These are phyloP conservation scores for Anthracocystis setariae DNA, from an alignment of 1,284 basidiomycete genomes.

Conservation along the genomic window DNA sequence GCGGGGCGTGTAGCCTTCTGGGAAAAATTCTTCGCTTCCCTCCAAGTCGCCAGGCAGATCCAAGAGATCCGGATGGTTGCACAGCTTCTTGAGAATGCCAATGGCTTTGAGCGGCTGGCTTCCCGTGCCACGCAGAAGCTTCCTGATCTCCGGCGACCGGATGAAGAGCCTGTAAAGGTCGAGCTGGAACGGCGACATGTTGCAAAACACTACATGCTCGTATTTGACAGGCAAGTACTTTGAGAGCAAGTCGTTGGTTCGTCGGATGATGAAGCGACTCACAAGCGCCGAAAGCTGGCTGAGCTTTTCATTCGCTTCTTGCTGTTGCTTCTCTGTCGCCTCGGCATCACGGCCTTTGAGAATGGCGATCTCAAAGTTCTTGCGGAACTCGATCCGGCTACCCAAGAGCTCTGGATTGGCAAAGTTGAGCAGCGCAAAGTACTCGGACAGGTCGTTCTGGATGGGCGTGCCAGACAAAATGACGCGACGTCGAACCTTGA, in stretches of 20 bases:
- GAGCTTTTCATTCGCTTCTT: constrained; percentile 86
- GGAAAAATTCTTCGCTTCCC: constrained; percentile 84
- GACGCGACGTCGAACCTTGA: constrained; percentile 92
- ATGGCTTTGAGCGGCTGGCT: constrained; percentile 98
- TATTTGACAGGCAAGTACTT: constrained; percentile 99
- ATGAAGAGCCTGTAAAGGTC: constrained; percentile 92
- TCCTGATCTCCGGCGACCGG: constrained; percentile 91
- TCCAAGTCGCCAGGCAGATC: constrained; percentile 86
- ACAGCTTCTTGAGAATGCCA: constrained; percentile 94
- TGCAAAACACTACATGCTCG: constrained; percentile 98
- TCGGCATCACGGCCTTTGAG: constrained; percentile 91
- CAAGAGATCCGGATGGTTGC: constrained; percentile 95
- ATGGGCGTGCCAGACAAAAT: constrained; percentile 97
- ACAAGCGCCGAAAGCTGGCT: constrained; percentile 91
- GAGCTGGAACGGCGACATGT: constrained; percentile 86
- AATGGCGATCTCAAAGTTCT: constrained; percentile 95
- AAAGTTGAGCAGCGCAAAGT: constrained; percentile 94
- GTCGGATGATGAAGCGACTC: constrained; percentile 94
- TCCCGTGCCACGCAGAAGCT: constrained; percentile 84
- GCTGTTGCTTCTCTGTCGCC: constrained; percentile 84
- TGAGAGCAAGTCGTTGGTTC: constrained; percentile 95
- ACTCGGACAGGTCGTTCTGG: constrained; percentile 96
- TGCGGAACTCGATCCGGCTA: constrained; percentile 89
- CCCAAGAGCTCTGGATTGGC: constrained; percentile 97
- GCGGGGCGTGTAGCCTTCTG: constrained; percentile 78